Base-by-base conservation (phyloP, 805 yeast species). In the Kluyveromyces aestuarii region DNA sequence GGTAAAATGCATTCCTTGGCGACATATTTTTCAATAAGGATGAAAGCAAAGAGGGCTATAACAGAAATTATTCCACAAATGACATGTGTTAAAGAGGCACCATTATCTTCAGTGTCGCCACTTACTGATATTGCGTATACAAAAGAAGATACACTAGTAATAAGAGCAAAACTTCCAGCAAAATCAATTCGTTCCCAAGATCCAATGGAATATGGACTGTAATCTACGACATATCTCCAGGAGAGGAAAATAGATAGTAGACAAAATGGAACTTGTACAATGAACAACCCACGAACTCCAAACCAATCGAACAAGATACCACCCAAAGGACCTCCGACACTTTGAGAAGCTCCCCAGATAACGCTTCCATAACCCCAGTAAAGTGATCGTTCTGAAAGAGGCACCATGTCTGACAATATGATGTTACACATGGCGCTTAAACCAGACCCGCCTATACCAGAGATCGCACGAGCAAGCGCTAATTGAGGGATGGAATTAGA, bases 371-470 rank as follows among this genome's bases (percentile, higher is more conserved):
- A 72, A 1, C 83, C 83, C 58, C 77, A 77, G 52, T 67, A 79
- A 43, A 77, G 62, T 3, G 80, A 80, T 51, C 84, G 67, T 51
- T 75, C 72, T 48, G 75, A 68, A 35, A 78, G 59, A 0, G 82
- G 75, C 8, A 79, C 79, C 27, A 78, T 71, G 59, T 80, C 84
- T 27, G 80, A 74, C 41, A 77, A 73, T 30, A 79, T 67, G 27
- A 79, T 78, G 55, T 74, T 73, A 4, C 79, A 67, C 36, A 79
- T 54, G 0, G 81, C 73, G 35, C 72, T 70, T 40, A 76, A 67
- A 2, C 83, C 84, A 6, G 82, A 82, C 16, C 77, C 75, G 1
- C 84, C 84, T 27, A 79, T 67, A 40, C 84, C 84, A 0, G 81
- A 77, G 17, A 79, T 54, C 0, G 80, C 83, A 53, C 84, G 64